Base-by-base conservation (phyloP, 192 early-diverging fungal species). In the Linnemannia schmuckeri region DNA sequence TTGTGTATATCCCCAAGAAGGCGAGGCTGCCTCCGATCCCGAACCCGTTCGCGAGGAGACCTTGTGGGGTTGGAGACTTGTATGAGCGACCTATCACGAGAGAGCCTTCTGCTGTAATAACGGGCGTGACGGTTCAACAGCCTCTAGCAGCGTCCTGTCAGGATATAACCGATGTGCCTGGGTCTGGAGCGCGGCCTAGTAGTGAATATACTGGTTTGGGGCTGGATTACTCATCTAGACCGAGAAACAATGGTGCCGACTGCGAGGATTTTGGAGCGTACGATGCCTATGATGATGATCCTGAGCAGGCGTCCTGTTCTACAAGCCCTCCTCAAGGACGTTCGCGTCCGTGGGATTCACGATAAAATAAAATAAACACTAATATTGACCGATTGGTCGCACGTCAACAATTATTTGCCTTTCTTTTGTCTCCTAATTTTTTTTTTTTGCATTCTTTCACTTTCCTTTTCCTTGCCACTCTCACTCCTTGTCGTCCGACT, bases 21-120 rank as follows among this genome's bases (percentile, higher is more conserved):
- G 79, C 24, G 38, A 76, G 85, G 4, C 10, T 87, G 49, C 72
- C 79, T 6, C 70, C 76, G 17, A 87, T 87, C 27, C 57, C 79
- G 37, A 57, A 79, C 27, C 82, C 82, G 7, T 69, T 78, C 2
- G 66, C 42, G n/a, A 70, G 27, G 35, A n/a, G 27, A 66, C 10
- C 20, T 24, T 3, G 41, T 42, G 70, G 70, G 13, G 70, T 72
- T 42, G 37, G 38, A 10, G 70, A 72, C 30, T 4, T 66, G 61
- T 66, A 72, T 72, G 70, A 72, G 70, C 70, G 61, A 15, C 70
- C 70, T 42, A 42, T 72, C 35, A 24, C 37, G 12, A 72, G 35
- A 72, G 70, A 38, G 69, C 24, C 0, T 63, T 7, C 27, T 33
- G 1, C 61, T 15, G 2, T 33, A 30, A 66, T 66, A 12, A 66